Base-by-base conservation (phyloP, 2,329 filamentous ascomycete species). In the Apiospora rasikravindrae region DNA sequence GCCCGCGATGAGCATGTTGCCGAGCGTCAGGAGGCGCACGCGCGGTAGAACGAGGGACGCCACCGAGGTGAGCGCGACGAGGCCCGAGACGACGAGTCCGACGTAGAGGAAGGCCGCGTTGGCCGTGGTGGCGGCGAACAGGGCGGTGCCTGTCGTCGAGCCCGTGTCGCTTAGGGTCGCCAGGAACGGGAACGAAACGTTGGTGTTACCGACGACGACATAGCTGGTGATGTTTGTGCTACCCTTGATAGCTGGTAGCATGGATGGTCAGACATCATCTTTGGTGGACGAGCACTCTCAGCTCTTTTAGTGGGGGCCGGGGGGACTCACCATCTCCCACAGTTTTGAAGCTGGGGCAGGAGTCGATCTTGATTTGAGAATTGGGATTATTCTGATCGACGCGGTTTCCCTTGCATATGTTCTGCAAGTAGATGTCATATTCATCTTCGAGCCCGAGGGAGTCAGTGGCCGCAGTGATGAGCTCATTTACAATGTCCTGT, bases 351-450 rank as follows among this genome's bases (percentile, higher is more conserved):
- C 26, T 24, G 4, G 57, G 42, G 19, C 70, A 71, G 2, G 49
- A 68, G 22, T 44, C 33, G 26, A 71, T 71, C 22, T 40, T 29
- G 7, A 71, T 49, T 6, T 64, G 40, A n/a, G 70, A 71, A n/a
- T n/a, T 37, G 26, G 61, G 61, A 33, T 71, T 49, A 16, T 40
- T 37, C 22, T 24, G 33, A n/a, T 67, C 37, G 29, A 29, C 19
- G 14, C 53, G 51, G n/a, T 49, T 67, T 2, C 70, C 70, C 40
- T 67, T 24, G 61, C 70, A 71, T 2, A 71, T 37, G 22, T 67
- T 68, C 47, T 68, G 61, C 24, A 68, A 22, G 44, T 67, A 71
- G 64, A 71, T 68, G 22, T 40, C n/a, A 42, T 71, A 71, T 44
- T 42, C 8, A n/a, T 71, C 70, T 11, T 68, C 49, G n/a, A 71